Conservation (phyloP, 2,329 filamentous ascomycete genomes). For the Aspergillus sp. region DNA sequence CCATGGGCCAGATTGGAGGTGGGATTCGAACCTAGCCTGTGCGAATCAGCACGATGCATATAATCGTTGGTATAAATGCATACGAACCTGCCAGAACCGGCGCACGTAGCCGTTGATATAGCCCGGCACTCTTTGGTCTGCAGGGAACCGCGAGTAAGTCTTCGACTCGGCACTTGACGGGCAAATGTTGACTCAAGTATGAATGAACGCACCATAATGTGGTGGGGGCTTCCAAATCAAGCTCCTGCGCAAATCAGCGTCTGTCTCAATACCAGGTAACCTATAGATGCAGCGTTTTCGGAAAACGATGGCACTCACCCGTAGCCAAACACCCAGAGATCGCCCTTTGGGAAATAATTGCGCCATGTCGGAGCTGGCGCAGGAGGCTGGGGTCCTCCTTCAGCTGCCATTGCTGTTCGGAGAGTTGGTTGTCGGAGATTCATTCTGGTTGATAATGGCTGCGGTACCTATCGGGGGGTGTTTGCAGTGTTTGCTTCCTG, state of each 20-base stretch:
- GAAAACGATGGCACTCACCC: slow-evolving; percentile 55
- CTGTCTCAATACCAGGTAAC: background rate
- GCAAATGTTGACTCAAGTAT: no score
- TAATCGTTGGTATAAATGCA: slow-evolving; percentile 2
- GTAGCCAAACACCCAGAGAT: slow-evolving; percentile 97
- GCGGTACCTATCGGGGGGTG: no score
- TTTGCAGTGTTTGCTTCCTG: slow-evolving; percentile 19
- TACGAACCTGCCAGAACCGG: slow-evolving; percentile 89
- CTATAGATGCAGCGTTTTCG: no score
- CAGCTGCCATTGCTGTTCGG: slow-evolving; percentile 9
- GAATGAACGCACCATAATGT: slow-evolving; percentile 62
- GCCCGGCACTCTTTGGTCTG: slow-evolving; percentile 76
- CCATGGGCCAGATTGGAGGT: slow-evolving; percentile 3
- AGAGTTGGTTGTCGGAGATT: no score
- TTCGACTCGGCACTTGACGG: background rate
- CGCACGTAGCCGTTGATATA: slow-evolving; percentile 91
- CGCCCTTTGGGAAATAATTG: slow-evolving; percentile 41
- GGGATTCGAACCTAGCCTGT: slow-evolving; percentile 23
- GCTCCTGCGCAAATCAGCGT: slow-evolving; percentile 50
- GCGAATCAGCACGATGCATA: background rate
- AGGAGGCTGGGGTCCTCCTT: slow-evolving; percentile 12
- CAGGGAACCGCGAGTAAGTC: background rate
- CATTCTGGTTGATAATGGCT: no score
- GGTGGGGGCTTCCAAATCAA: slow-evolving; percentile 98
- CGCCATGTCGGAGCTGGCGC: slow-evolving; percentile 32